A percentile compares a stretch with the other conserved stretches of the same genome.
These are phyloP conservation scores for Trametes meyenii DNA, from an alignment of 768 basidiomycete species.

Conservation along the genomic window DNA sequence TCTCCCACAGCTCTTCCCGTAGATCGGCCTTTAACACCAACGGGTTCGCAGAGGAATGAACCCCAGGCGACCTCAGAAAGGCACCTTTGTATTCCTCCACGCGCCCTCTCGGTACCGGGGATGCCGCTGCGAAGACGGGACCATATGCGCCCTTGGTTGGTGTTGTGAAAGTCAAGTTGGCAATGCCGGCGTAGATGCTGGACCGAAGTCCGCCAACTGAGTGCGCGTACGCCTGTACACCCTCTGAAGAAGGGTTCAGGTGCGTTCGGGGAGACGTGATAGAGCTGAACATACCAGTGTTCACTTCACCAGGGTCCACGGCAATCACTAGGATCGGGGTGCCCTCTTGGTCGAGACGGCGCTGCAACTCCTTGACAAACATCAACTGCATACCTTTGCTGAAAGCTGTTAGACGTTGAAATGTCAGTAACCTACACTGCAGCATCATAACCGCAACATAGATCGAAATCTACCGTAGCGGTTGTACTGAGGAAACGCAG, in stretches of 20 bases:
- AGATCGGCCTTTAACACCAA: conserved; percentile 9
- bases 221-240: conserved; percentile 20
- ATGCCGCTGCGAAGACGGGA: conserved; percentile 28
- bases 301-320: conserved; percentile 40
- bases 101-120: conserved; percentile 21
- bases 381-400: conserved; percentile 29
- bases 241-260: conserved; percentile 10
- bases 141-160: conserved; percentile 25
- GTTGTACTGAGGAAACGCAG: conserved; percentile 17
- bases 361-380: conserved; percentile 30
- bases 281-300: conserved; percentile 26
- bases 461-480: conserved; percentile 15
- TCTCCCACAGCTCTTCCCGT: conserved; percentile 28
- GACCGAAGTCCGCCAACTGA: conserved; percentile 19
- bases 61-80: conserved; percentile 22
- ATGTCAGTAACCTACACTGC: no score
- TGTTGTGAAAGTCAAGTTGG: conserved; percentile 11
- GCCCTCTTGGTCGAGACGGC: conserved; percentile 30
- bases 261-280: not conserved
- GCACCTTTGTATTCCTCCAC: conserved; percentile 14
- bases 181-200: conserved; percentile 18
- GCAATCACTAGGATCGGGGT: conserved; percentile 38
- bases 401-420: conserved; percentile 8
- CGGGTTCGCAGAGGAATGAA: conserved; percentile 2
- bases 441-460: no score